Evolutionary conservation across 805 yeast species (phyloP), one percentile per base, ranked within the genome.

Genomic region (Myxozyma kluyveri): DNA sequence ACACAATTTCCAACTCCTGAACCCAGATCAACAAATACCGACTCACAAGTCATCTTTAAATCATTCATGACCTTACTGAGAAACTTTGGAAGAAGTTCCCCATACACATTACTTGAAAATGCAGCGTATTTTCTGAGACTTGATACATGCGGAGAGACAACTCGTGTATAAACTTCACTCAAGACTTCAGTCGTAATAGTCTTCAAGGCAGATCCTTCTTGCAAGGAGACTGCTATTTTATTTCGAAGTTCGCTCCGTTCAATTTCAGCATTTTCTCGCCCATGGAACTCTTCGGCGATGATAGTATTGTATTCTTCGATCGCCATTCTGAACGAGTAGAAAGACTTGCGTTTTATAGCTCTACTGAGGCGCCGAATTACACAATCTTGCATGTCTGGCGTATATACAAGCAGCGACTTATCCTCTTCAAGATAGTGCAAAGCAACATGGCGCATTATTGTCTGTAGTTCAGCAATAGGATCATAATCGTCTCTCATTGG

Each of bases 1-100:
- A 86, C 84, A 52, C 96, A 88, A 65, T 90, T 90, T 0, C 96
- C 97, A 14, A 90, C 96, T 14, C 97, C 97, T 0, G 96, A 88
- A 0, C 97, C 97, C 22, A 90, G 72, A 68, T 90, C 97, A 56
- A 90, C 81, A 63, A 88, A 89, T n/a, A 73, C 77, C 40, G 79
- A 77, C 1, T 67, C 69, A 1, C 79, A 73, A 33, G 71, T 67
- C 45, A 89, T 69, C 1, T 75, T 76, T 45, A 88, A 83, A 60
- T 81, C 74, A 4, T 71, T 65, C 63, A 83, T 85, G 2, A 86
- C 84, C 59, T 75, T 80, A 37, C 88, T 77, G 38, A 86, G 73
- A 60, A 90, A 87, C 3, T 75, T 72, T 0, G 97, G 97, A 65
- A 90, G 73, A 52, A 90, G 71, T 68, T 90, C 97, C 7, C 97